phyloP scores from a whole-genome alignment of 352 stramenopile genomes.

The Pythium scleroteichum region DNA sequence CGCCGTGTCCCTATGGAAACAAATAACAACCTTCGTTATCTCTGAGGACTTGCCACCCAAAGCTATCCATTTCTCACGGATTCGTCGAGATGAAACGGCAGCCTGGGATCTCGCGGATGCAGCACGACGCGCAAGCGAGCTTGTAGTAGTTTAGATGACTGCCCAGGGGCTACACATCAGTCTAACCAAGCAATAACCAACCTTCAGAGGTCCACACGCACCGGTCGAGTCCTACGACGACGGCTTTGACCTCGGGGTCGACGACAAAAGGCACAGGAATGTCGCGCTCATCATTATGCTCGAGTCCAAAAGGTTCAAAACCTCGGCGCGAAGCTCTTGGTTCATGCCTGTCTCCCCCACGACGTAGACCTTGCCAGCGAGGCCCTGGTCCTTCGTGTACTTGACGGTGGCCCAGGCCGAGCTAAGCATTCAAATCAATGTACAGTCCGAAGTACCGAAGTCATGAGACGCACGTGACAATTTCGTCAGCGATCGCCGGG shows the following conservation, averaged over 20 bases:
- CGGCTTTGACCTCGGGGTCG: slow-evolving; percentile 67
- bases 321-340: slow-evolving; percentile 62
- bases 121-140: slow-evolving; percentile 75
- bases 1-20: slow-evolving; percentile 55
- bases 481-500: slow-evolving; percentile 58
- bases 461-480: slow-evolving; percentile 72
- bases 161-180: no score
- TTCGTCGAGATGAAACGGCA: slow-evolving; percentile 86
- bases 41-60: no score
- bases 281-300: slow-evolving; percentile 67
- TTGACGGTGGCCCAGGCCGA: slow-evolving; percentile 80
- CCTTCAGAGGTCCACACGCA: slow-evolving; percentile 21
- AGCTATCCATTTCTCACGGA: no score
- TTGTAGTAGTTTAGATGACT: slow-evolving; percentile 87
- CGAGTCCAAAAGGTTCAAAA: slow-evolving; percentile 68
- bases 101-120: slow-evolving; percentile 65
- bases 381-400: slow-evolving; percentile 80
- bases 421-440: no score
- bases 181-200: no score
- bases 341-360: slow-evolving; percentile 76
- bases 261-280: slow-evolving; percentile 68
- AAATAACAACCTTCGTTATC: no score
- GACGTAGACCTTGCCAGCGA: slow-evolving; percentile 81
- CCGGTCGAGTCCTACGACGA: slow-evolving; percentile 82
- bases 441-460: no score